These are phyloP conservation scores for Nissolia schottii DNA, from an alignment of 306 rosid species.

Conservation along the genomic window DNA sequence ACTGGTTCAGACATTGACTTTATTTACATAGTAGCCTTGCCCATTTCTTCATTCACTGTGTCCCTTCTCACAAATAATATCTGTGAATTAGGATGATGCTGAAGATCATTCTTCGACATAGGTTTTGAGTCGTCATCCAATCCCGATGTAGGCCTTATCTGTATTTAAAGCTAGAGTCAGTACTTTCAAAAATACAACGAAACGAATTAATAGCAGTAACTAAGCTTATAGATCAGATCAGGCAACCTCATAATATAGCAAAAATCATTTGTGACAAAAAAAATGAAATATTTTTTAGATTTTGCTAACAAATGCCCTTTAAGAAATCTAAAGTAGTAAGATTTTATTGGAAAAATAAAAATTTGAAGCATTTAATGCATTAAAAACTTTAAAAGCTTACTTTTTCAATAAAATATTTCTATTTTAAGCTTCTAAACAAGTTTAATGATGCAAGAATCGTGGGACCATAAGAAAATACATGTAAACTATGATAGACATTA, in stretches of 20 bases:
- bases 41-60: constrained; percentile 33
- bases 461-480: not conserved
- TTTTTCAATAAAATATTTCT: too few relatives aligned
- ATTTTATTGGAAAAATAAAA: too few relatives aligned
- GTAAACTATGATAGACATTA: not conserved
- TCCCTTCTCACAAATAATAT: constrained; percentile 44
- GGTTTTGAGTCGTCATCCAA: constrained; percentile 30
- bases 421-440: too few relatives aligned
- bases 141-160: constrained; percentile 52
- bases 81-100: constrained; percentile 34
- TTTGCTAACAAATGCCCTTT: too few relatives aligned
- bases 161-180: constrained; percentile 10
- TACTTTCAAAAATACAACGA: not conserved
- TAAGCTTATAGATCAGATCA: too few relatives aligned
- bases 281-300: too few relatives aligned
- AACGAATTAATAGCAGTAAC: too few relatives aligned
- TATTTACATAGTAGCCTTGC: constrained; percentile 20
- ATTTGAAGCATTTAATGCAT: too few relatives aligned
- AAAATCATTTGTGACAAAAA: constrained; percentile 2
- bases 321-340: too few relatives aligned
- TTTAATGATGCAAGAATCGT: too few relatives aligned
- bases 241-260: too few relatives aligned
- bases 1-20: not conserved
- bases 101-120: constrained; percentile 21
- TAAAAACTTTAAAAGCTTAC: too few relatives aligned